Percentiles rank a stretch among this genome's conserved stretches.
These are phyloP conservation scores for Tremella yokohamensis DNA, from an alignment of 768 basidiomycete species.

Conservation along the genomic window DNA sequence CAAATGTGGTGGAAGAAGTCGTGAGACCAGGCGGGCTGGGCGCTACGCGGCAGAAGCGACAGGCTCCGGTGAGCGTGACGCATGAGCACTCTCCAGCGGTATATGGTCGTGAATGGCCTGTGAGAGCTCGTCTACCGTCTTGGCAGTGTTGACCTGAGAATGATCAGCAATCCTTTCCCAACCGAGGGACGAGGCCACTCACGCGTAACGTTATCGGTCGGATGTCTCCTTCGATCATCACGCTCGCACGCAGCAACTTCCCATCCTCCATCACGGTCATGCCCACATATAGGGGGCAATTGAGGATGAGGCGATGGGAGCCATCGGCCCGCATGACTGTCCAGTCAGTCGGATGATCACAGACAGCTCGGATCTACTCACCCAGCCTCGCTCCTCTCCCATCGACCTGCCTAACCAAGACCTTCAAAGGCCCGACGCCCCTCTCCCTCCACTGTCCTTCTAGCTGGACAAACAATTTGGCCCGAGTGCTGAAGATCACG, in stretches of 20 bases:
- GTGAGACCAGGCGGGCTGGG: neutral
- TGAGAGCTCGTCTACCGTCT: conserved; percentile 32
- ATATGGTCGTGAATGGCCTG: conserved; percentile 31
- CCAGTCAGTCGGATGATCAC: conserved; percentile 8
- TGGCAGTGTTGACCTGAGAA: conserved; percentile 28
- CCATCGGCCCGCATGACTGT: conserved; percentile 54
- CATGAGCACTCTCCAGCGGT: conserved; percentile 21
- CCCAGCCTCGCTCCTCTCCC: conserved; percentile 48
- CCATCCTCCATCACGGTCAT: conserved; percentile 47
- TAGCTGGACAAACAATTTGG: conserved; percentile 49
- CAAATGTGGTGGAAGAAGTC: neutral
- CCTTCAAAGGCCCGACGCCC: conserved; percentile 49
- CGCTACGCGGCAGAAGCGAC: neutral
- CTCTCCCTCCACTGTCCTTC: conserved; percentile 51
- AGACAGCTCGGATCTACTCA: conserved; percentile 22
- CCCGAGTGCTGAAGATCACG: conserved; percentile 49
- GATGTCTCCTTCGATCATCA: conserved; percentile 37
- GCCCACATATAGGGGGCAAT: conserved; percentile 50
- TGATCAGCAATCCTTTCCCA: neutral
- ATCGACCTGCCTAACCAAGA: conserved; percentile 46
- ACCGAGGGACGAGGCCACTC: conserved; percentile 9
- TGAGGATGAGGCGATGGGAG: conserved; percentile 52
- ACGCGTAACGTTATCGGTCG: conserved; percentile 43
- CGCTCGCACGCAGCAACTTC: conserved; percentile 41
- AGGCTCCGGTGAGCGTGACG: conserved; percentile 10